phyloP scores from a whole-genome alignment of 163 green algal genomes.

The Chlamydomonas reinhardtii region DNA sequence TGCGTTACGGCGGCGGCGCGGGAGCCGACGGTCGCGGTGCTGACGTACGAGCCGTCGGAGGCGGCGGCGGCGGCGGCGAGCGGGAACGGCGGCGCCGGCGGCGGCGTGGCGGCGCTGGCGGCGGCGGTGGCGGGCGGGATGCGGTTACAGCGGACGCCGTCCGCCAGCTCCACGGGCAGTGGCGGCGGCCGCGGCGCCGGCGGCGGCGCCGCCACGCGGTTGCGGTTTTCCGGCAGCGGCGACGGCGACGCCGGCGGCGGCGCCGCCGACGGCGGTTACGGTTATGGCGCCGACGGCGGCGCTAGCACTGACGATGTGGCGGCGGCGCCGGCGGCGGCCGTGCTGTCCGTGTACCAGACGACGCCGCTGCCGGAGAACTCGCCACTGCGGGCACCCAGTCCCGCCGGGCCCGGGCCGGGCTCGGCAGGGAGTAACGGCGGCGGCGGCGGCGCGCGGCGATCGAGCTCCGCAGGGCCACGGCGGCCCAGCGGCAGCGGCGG shows the following conservation, averaged over 20 bases:
- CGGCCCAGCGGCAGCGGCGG: not conserved
- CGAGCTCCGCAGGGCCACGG: slow-evolving; percentile 2
- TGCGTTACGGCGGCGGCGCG: slow-evolving; percentile 16
- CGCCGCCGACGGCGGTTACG: not conserved
- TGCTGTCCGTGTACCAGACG: slow-evolving; percentile 57
- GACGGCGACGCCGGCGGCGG: not conserved
- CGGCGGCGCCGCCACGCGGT: not conserved
- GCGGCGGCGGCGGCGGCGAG: not conserved
- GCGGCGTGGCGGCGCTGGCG: not conserved
- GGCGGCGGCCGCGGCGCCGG: no score
- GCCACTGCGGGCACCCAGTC: slow-evolving; percentile 31
- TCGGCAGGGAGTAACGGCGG: not conserved
- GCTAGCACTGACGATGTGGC: not conserved
- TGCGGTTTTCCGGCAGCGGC: not conserved
- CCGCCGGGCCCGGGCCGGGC: not conserved
- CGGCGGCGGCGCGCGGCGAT: not conserved
- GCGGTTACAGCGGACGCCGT: slow-evolving; percentile 6
- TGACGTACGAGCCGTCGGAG: not conserved
- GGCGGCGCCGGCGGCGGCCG: no score
- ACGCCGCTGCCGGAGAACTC: slow-evolving; percentile 47
- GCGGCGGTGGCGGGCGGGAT: not conserved
- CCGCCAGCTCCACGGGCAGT: not conserved
- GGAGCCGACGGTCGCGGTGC: slow-evolving; percentile 16
- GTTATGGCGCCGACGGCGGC: not conserved
- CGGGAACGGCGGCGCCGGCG: not conserved